Evolutionary conservation across 352 stramenopile species (phyloP).

Genomic region (Phytopythium chamaehyphon): DNA sequence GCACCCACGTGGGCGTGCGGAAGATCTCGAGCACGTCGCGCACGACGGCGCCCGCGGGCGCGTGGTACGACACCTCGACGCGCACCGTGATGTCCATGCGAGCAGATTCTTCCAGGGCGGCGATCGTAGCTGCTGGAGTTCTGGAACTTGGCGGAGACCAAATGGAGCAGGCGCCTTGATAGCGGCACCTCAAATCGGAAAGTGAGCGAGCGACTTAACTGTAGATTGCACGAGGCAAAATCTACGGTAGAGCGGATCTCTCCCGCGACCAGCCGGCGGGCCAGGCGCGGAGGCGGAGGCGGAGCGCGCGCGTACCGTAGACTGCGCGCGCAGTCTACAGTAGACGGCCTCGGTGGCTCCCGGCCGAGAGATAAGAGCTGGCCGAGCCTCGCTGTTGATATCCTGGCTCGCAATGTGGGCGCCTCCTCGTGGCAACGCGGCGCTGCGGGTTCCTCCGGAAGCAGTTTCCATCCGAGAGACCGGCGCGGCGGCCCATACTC

Average conservation of each 20-base stretch:
- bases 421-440: too few relatives aligned
- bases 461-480: slow-evolving; percentile 8
- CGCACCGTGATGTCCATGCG: slow-evolving; percentile 63
- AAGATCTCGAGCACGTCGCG: slow-evolving; percentile 69
- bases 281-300: not conserved
- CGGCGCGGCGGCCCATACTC: not conserved
- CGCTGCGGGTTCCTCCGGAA: slow-evolving; percentile 1
- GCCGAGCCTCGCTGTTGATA: too few relatives aligned
- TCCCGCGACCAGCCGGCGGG: slow-evolving; percentile 4
- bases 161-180: too few relatives aligned
- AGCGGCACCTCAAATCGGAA: slow-evolving; percentile 3
- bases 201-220: slow-evolving; percentile 3
- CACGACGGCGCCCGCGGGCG: slow-evolving; percentile 37
- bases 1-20: slow-evolving; percentile 64
- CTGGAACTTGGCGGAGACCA: not conserved
- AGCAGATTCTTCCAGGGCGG: not conserved
- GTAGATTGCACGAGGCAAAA: too few relatives aligned
- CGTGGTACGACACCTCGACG: slow-evolving; percentile 70
- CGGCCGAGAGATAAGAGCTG: too few relatives aligned
- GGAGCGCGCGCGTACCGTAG: not conserved
- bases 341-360: not conserved
- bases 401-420: too few relatives aligned
- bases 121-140: slow-evolving; percentile 4
- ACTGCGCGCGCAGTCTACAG: not conserved
- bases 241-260: slow-evolving; percentile 7